Evolutionary conservation across 2,329 filamentous ascomycete genomes (phyloP), one percentile per base, ranked within the genome.

Genomic region (Knoxdaviesia proteae): DNA sequence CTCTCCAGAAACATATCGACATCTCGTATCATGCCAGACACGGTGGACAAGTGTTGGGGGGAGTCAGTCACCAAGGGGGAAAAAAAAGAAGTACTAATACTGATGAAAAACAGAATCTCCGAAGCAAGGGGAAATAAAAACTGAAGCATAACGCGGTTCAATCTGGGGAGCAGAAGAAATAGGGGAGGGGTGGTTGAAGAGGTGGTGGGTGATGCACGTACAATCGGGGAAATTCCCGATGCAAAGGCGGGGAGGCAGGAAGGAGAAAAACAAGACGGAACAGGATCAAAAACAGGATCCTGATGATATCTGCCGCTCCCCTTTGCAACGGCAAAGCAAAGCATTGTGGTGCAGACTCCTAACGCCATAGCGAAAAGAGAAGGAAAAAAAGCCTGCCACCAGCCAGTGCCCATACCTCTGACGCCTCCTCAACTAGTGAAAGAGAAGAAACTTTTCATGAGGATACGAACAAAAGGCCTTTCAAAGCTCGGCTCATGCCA

Each of bases 41-140:
- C 20, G 20, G 20, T 20, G 20, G 20, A 20, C 3, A 20, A 20
- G 20, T 20, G 20, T 3, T 20, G 20, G 20, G 20, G 20, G 20
- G 20, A 2, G 20, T 20, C 20, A 20, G 20, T 20, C 20, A 20
- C 20, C 20, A 2, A 20, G 20, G 20, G 20, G 3, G 3, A 20
- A 20, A 20, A 20, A 46, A 49, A 47, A 44, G 43, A 45, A 45
- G 48, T 44, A 49, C 42, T 44, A 47, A 45, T 45, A 40, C 40
- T 45, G 46, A 45, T 39, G 43, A 46, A 43, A 37, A 44, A 41
- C 36, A 36, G 43, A 41, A 46, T 41, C 5, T 35, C 8, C 20
- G 8, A 34, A 20, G 34, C 33, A 34, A 42, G 35, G 37, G 29
- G 37, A 38, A 32, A 36, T 6, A 38, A 37, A 8, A 9, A 10